These are phyloP conservation scores for Primulina huaijiensis DNA, from an alignment of 257 asterid genomes.

Conservation along the genomic window DNA sequence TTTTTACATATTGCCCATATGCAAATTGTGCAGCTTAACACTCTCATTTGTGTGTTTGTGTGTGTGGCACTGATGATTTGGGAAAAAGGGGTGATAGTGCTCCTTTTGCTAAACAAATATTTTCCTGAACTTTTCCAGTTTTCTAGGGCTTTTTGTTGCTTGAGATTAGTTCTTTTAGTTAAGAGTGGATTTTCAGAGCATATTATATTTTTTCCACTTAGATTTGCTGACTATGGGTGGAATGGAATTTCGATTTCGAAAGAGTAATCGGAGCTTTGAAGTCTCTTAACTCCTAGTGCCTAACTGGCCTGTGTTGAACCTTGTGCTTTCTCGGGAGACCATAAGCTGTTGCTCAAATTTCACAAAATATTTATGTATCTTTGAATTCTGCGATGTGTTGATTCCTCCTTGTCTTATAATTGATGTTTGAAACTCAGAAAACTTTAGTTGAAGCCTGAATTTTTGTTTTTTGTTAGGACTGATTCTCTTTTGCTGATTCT, in stretches of 20 bases:
- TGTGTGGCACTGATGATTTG: neutral
- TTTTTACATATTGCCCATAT: neutral
- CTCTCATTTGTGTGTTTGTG: neutral
- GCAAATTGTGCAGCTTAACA: neutral
- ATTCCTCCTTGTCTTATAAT: neutral
- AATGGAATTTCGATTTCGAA: neutral
- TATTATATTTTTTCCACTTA: neutral
- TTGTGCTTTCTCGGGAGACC: too few species aligned
- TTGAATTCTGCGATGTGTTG: neutral
- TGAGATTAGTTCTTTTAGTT: too few species aligned
- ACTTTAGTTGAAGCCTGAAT: too few species aligned
- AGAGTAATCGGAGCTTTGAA: neutral
- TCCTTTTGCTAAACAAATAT: neutral
- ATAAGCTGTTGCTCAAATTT: too few species aligned
- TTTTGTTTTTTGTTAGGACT: slow-evolving; percentile 3
- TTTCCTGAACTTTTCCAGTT: neutral
- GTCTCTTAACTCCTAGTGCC: neutral
- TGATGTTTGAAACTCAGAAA: neutral
- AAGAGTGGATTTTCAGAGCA: neutral
- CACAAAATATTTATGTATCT: neutral
- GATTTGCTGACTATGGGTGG: neutral
- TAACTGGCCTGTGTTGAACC: neutral
- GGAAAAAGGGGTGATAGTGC: neutral
- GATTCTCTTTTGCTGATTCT: neutral
- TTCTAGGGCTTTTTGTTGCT: neutral